Evolutionary conservation across 2,329 filamentous ascomycete genomes (phyloP).

Genomic region (Cladophialophora bantiana): DNA sequence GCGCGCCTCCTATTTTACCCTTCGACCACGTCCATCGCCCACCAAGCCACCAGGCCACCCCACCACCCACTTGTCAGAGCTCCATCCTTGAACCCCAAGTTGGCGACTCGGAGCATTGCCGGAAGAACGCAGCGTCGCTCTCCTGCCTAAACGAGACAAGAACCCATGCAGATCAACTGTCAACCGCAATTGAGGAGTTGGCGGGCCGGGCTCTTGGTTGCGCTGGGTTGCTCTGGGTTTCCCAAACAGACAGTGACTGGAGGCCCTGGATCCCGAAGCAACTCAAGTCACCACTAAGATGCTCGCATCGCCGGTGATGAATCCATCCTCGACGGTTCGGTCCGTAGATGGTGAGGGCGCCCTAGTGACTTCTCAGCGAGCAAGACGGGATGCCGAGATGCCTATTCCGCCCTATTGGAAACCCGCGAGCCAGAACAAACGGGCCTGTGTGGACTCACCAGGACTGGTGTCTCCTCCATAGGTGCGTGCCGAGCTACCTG

Average conservation of each 20-base stretch:
- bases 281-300: slow-evolving; percentile 4
- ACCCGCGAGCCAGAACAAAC: background rate
- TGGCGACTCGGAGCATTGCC: slow-evolving; percentile 19
- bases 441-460: background rate
- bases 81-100: slow-evolving; percentile 3
- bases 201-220: background rate
- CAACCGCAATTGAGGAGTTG: slow-evolving; percentile 2
- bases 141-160: slow-evolving; percentile 15
- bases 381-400: background rate
- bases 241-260: slow-evolving; percentile 6
- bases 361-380: background rate
- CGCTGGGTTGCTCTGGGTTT: background rate
- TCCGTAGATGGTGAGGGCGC: slow-evolving; percentile 1
- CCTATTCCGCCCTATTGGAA: slow-evolving; percentile 1
- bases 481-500: no score
- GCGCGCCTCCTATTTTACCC: slow-evolving; percentile 18
- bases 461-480: background rate
- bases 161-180: slow-evolving; percentile 5
- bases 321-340: slow-evolving; percentile 1
- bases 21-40: slow-evolving; percentile 1
- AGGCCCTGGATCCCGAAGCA: slow-evolving; percentile 13
- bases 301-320: background rate
- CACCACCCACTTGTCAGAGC: background rate
- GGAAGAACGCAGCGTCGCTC: slow-evolving; percentile 7
- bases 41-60: background rate